Percentiles rank a stretch among this genome's conserved stretches.
Conservation (phyloP, 2,329 filamentous ascomycete species). For the Stemphylium vesicarium region DNA sequence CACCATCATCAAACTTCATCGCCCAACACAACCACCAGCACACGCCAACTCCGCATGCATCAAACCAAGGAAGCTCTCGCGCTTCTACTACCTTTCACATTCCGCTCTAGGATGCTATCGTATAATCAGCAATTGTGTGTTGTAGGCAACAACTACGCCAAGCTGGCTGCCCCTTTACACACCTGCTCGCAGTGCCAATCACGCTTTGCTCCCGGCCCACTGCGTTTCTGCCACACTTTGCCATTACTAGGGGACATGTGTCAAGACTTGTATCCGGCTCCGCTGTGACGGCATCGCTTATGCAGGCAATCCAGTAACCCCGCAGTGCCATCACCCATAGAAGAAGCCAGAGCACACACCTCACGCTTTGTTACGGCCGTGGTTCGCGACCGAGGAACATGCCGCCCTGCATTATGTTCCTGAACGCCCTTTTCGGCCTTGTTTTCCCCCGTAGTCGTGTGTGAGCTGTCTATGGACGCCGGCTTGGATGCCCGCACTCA, state of each 20-base stretch:
- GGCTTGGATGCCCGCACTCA: neutral
- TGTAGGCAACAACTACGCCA: too few relatives aligned
- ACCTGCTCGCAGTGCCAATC: neutral
- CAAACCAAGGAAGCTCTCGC: too few relatives aligned
- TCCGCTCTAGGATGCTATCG: too few relatives aligned
- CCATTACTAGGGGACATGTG: slow-evolving; percentile 6
- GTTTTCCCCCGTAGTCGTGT: neutral
- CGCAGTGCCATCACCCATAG: slow-evolving; percentile 3
- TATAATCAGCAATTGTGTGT: too few relatives aligned
- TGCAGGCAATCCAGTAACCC: slow-evolving; percentile 2
- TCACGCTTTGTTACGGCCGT: slow-evolving; percentile 2
- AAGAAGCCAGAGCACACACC: neutral
- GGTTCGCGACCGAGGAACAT: neutral
- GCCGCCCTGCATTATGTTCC: slow-evolving; percentile 11
- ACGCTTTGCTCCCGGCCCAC: neutral
- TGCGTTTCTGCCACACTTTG: neutral
- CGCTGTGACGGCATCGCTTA: slow-evolving; percentile 13
- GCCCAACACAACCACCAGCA: too few relatives aligned
- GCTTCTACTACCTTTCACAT: too few relatives aligned
- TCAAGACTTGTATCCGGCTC: slow-evolving; percentile 10
- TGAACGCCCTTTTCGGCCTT: slow-evolving; percentile 8
- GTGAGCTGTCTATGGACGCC: neutral
- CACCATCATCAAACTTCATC: too few relatives aligned
- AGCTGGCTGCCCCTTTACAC: neutral
- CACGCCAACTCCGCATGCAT: neutral